phyloP scores from a whole-genome alignment of 208 protist species.

The Pavlovales sp. region DNA sequence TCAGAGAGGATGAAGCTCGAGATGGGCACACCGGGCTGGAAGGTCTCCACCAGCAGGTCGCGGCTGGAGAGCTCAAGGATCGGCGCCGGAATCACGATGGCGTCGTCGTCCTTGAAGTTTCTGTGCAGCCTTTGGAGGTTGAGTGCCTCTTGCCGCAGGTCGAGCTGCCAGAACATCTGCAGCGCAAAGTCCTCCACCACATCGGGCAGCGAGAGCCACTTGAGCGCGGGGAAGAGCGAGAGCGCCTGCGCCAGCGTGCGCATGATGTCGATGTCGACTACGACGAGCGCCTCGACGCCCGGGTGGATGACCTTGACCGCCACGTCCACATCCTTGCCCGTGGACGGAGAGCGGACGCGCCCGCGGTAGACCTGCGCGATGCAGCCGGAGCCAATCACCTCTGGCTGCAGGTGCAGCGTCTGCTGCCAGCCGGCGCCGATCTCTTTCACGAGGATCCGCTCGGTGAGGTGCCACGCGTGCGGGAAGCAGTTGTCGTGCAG shows the following conservation, averaged over 20 bases:
- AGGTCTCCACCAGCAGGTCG: conserved; percentile 2
- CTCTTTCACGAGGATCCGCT: background rate
- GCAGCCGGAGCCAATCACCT: conserved; percentile 21
- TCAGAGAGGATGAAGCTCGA: background rate
- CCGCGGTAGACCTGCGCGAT: conserved; percentile 29
- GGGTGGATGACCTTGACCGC: conserved; percentile 32
- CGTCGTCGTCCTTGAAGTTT: background rate
- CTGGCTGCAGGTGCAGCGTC: background rate
- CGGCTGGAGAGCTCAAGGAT: background rate
- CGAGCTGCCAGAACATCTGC: conserved; percentile 6
- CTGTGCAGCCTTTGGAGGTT: background rate
- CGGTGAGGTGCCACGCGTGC: background rate
- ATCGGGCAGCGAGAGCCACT: background rate
- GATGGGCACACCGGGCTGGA: background rate
- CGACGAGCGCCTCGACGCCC: background rate
- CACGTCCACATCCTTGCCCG: background rate
- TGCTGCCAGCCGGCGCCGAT: background rate
- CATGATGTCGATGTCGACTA: background rate
- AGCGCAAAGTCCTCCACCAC: background rate
- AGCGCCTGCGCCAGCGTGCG: background rate
- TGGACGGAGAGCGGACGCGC: background rate
- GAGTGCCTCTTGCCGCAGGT: conserved; percentile 4
- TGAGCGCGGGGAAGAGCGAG: background rate
- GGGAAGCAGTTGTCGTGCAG: background rate
- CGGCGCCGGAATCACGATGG: background rate